These are phyloP conservation scores for Heliocybe sulcata DNA, from an alignment of 1,284 basidiomycete species.

Conservation along the genomic window DNA sequence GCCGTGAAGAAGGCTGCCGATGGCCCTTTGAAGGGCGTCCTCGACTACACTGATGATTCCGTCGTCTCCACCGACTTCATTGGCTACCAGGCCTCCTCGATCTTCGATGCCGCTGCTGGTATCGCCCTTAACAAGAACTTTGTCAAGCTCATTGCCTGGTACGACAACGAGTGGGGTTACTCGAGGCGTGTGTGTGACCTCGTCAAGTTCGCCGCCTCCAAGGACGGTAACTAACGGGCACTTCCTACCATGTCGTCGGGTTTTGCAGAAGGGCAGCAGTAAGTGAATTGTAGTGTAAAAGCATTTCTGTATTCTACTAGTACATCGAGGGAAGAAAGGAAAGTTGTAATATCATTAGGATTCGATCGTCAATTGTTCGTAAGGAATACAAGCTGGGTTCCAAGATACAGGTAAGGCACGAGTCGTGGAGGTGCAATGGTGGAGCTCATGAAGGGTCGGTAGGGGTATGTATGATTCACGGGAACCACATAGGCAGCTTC, in stretches of 20 bases:
- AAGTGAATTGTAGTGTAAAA: not conserved
- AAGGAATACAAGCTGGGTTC: not conserved
- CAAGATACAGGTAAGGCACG: not conserved
- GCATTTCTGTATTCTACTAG: not conserved
- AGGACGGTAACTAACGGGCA: slow-evolving; percentile 43
- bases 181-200: slow-evolving; percentile 93
- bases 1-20: slow-evolving; percentile 81
- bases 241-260: not conserved
- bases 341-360: not conserved
- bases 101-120: slow-evolving; percentile 92
- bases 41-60: slow-evolving; percentile 93
- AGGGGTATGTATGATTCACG: not conserved
- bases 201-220: slow-evolving; percentile 75
- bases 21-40: slow-evolving; percentile 71
- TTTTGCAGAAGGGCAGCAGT: not conserved
- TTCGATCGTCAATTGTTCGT: not conserved
- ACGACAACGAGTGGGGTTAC: slow-evolving; percentile 98
- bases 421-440: not conserved
- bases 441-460: not conserved
- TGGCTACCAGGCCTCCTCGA: slow-evolving; percentile 72
- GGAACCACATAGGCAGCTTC: not conserved
- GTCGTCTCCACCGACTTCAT: slow-evolving; percentile 96
- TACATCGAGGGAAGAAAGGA: not conserved
- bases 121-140: slow-evolving; percentile 93
- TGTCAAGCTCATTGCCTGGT: slow-evolving; percentile 94